A percentile compares a stretch with the other conserved stretches of the same genome.
These are phyloP conservation scores for Neurospora discreta DNA, from an alignment of 495 filamentous ascomycete species.

Conservation along the genomic window DNA sequence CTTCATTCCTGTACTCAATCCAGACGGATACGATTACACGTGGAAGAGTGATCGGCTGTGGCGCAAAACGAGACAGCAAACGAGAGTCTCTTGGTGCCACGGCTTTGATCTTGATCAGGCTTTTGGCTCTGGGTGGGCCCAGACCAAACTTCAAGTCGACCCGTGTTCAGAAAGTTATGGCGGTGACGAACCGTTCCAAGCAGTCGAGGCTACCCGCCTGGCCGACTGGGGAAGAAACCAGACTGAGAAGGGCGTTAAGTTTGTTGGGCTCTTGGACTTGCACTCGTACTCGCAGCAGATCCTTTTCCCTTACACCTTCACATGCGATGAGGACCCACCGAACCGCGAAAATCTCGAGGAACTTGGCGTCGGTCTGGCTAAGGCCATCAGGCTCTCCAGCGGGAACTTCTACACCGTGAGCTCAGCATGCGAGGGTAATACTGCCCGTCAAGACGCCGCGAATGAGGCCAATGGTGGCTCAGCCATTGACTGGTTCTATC, in stretches of 20 bases:
- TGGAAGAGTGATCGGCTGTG: slow-evolving; percentile 89
- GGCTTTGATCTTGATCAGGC: slow-evolving; percentile 84
- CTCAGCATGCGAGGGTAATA: slow-evolving; percentile 81
- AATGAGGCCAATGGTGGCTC: slow-evolving; percentile 54
- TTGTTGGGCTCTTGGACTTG: slow-evolving; percentile 79
- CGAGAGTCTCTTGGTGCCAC: slow-evolving; percentile 68
- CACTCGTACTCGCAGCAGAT: slow-evolving; percentile 96
- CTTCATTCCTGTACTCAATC: slow-evolving; percentile 80
- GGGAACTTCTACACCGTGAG: slow-evolving; percentile 69
- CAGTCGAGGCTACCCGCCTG: slow-evolving; percentile 61
- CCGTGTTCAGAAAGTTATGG: slow-evolving; percentile 90
- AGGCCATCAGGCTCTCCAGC: slow-evolving; percentile 68
- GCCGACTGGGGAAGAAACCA: slow-evolving; percentile 82
- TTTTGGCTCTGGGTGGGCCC: slow-evolving; percentile 79
- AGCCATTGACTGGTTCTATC: slow-evolving; percentile 93
- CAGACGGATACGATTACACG: slow-evolving; percentile 87
- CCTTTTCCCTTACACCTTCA: slow-evolving; percentile 83
- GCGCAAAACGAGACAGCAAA: slow-evolving; percentile 89
- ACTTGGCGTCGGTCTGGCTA: slow-evolving; percentile 77
- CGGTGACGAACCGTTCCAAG: slow-evolving; percentile 75
- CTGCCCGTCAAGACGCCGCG: slow-evolving; percentile 24
- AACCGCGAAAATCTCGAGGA: slow-evolving; percentile 87
- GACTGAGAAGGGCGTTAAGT: slow-evolving; percentile 57
- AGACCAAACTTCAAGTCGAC: slow-evolving; percentile 51
- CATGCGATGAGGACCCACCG: slow-evolving; percentile 64